Evolutionary conservation across 495 filamentous ascomycete genomes (phyloP).

Genomic region (Trichoderma gamsii): DNA sequence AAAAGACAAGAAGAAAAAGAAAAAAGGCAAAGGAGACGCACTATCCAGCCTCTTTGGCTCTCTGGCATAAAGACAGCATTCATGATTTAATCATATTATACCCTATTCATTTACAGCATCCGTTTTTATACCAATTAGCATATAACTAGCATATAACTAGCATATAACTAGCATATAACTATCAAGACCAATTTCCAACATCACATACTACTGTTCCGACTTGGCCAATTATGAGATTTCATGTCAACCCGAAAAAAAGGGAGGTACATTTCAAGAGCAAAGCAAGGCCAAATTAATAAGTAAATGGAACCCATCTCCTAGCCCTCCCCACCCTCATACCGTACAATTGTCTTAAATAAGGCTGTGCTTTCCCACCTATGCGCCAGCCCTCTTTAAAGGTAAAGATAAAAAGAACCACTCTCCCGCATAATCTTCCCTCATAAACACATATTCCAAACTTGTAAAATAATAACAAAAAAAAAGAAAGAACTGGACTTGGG

Average conservation of each 20-base stretch:
- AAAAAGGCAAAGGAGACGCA: conserved; percentile 26
- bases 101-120: not conserved
- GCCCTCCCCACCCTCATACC: conserved; percentile 1
- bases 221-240: no score
- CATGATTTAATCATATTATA: not conserved
- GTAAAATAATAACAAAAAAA: not conserved
- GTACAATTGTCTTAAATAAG: not conserved
- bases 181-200: no score
- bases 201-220: conserved; percentile 17
- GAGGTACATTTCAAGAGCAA: not conserved
- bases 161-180: no score
- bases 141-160: no score
- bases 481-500: not conserved
- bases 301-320: not conserved
- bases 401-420: not conserved
- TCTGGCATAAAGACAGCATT: conserved; percentile 17
- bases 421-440: not conserved
- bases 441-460: conserved; percentile 1
- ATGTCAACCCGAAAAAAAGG: no score
- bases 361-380: conserved; percentile 13
- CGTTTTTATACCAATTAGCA: no score
- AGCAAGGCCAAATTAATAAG: not conserved
- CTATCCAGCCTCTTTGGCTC: conserved; percentile 31
- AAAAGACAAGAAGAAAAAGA: conserved; percentile 26
- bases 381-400: not conserved